Base-by-base conservation (phyloP, 2,329 filamentous ascomycete genomes). In the Diaporthe nobilis region DNA sequence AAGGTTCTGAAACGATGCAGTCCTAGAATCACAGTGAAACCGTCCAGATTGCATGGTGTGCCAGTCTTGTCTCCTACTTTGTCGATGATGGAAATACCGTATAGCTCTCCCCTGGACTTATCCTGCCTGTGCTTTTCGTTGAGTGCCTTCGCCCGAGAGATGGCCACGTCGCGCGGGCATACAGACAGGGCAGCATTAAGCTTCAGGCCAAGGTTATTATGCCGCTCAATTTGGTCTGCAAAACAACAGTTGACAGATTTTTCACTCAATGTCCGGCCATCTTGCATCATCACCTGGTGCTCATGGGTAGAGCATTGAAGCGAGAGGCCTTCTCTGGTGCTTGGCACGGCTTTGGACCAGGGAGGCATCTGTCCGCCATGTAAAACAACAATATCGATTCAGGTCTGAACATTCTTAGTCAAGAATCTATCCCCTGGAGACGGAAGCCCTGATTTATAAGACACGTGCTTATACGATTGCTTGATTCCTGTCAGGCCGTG, bases 51-150 rank as follows among this genome's bases (percentile, higher is more conserved):
- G 2, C 10, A 9, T 57, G 4, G 2, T n/a, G 20, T 39, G 9
- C 2, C 1, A 28, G 3, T 12, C 17, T 28, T 20, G 10, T 55
- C 8, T 28, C 44, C 44, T 39, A 71, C 77, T 77, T 87, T 86
- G 17, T 85, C 55, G 1, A 86, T 81, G 61, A 86, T 82, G 0
- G 85, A 85, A 67, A 86, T 85, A 8, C 85, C 85, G 78, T 87
- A 85, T n/a, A 86, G 73, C 7, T 82, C 81, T 3, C 84, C 82
- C 58, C 84, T 82, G 25, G 81, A 76, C 65, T 80, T 81, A 22
- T 84, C 84, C 44, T 78, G 79, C 42, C 77, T 78, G n/a, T 85
- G 79, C 75, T 86, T 85, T 37, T 83, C 79, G 70, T 87, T 85
- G 25, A 87, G 79, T n/a, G 79, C 77, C 51, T 79, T 81, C 15